A percentile compares a stretch with the other conserved stretches of the same genome.
Conservation (phyloP, 495 filamentous ascomycete genomes). For the Jackrogersella minutella region DNA sequence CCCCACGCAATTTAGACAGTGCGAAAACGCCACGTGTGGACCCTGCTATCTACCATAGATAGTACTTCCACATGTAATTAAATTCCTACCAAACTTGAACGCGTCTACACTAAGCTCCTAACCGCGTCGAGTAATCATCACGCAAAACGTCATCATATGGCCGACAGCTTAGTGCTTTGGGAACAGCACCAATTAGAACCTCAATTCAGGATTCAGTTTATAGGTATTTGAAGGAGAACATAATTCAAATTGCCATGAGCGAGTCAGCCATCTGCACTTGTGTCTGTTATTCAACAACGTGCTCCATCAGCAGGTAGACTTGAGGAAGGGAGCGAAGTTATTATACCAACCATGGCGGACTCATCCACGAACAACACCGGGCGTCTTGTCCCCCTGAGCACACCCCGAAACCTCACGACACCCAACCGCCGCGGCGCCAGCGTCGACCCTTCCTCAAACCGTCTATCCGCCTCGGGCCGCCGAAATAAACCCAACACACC, state of each 20-base stretch:
- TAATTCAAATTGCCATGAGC: slow-evolving; percentile 11
- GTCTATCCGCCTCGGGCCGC: slow-evolving; percentile 50
- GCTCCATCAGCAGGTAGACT: not conserved
- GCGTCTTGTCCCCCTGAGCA: slow-evolving; percentile 29
- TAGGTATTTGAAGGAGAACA: not conserved
- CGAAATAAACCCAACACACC: slow-evolving; percentile 63
- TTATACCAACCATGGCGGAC: slow-evolving; percentile 37
- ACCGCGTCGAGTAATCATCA: slow-evolving; percentile 26
- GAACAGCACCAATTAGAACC: not conserved
- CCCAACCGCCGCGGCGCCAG: slow-evolving; percentile 46
- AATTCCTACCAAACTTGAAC: slow-evolving; percentile 17
- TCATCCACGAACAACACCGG: slow-evolving; percentile 5
- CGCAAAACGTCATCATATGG: slow-evolving; percentile 26
- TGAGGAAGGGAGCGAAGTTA: not conserved
- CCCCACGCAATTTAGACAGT: slow-evolving; percentile 13
- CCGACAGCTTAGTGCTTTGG: not conserved
- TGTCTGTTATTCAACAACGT: not conserved
- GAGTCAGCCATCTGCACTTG: not conserved
- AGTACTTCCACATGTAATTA: slow-evolving; percentile 22
- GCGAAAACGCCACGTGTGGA: slow-evolving; percentile 27
- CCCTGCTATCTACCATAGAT: slow-evolving; percentile 21
- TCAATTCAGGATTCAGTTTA: not conserved
- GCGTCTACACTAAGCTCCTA: slow-evolving; percentile 18
- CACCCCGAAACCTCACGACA: slow-evolving; percentile 40
- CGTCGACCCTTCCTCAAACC: slow-evolving; percentile 44